Evolutionary conservation across 2,329 filamentous ascomycete species (phyloP).

Genomic region (Gyromitra esculenta): DNA sequence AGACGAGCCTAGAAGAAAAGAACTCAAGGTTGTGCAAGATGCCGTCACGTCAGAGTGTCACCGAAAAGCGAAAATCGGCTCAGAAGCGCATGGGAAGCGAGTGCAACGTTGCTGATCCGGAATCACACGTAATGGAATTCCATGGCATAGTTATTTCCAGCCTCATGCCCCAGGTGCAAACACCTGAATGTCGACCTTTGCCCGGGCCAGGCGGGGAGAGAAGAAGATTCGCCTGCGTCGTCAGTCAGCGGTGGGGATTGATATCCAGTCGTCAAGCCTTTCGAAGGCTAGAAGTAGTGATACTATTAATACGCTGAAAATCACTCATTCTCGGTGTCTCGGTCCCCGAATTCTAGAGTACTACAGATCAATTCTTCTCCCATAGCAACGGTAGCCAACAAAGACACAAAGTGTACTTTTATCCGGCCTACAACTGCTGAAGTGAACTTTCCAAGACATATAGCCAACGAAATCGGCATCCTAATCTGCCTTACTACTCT

Average conservation of each 20-base stretch:
- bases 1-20: not conserved
- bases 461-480: not conserved
- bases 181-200: too few species aligned
- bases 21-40: not conserved
- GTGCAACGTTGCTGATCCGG: not conserved
- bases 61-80: not conserved
- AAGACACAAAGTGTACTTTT: not conserved
- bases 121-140: not conserved
- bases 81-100: not conserved
- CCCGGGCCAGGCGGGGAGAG: too few species aligned
- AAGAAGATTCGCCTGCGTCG: not conserved
- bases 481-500: not conserved
- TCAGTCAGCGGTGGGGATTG: not conserved
- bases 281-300: not conserved
- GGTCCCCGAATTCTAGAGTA: not conserved
- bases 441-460: not conserved
- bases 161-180: not conserved
- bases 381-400: not conserved
- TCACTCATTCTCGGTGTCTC: not conserved
- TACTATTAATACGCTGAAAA: constrained; percentile 9
- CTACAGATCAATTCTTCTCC: not conserved
- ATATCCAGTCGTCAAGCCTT: not conserved
- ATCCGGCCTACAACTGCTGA: not conserved
- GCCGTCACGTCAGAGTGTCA: not conserved
- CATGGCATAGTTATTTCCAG: not conserved